Evolutionary conservation across 2,329 filamentous ascomycete genomes (phyloP), one percentile per base, ranked within the genome.

Genomic region (Neoascochyta sp.): DNA sequence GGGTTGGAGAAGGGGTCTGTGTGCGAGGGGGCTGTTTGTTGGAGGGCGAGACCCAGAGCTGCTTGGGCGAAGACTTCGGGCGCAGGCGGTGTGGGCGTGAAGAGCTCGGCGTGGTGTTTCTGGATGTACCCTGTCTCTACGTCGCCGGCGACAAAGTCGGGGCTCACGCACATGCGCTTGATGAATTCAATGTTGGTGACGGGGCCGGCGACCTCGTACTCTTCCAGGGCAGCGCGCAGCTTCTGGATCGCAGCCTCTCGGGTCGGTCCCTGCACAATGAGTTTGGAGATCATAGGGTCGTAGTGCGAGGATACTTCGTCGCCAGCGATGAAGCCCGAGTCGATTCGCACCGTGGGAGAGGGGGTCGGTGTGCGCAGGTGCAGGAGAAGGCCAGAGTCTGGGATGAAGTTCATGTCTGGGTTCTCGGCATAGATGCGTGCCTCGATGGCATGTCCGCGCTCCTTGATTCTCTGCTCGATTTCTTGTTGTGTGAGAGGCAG

Each of bases 231-330:
- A 4, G 81, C 71, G 20, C 80, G 78, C 36, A 98, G 73, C 62
- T 86, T 93, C 36, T 85, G 80, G 27, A 98, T 82, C 3, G 89
- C 86, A 15, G 84, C 82, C 57, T 83, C 76, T 37, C 92, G 76
- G 34, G 83, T 83, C 10, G 78, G 75, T 1, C 86, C 92, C 35
- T 86, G 78, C 5, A 96, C 87, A 49, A 98, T 98, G 29, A 98
- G 76, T 67, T 98, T 98, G 24, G 92, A 86, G 47, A 98, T 95
- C 92, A 98, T 98, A 16, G 92, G 92, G 50, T 98, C 92, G 63
- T 98, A 98, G 32, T 92, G 86, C 36, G 90, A 86, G 0, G 89
- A 93, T 3, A 98, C 86, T 41, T 87, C 86, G 58, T 95, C 90
- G 15, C 92, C 92, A 47, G 88, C 75, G 16, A 89, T 78, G 60